phyloP scores from a whole-genome alignment of 331 rosid genomes.

The Telfairia occidentalis region DNA sequence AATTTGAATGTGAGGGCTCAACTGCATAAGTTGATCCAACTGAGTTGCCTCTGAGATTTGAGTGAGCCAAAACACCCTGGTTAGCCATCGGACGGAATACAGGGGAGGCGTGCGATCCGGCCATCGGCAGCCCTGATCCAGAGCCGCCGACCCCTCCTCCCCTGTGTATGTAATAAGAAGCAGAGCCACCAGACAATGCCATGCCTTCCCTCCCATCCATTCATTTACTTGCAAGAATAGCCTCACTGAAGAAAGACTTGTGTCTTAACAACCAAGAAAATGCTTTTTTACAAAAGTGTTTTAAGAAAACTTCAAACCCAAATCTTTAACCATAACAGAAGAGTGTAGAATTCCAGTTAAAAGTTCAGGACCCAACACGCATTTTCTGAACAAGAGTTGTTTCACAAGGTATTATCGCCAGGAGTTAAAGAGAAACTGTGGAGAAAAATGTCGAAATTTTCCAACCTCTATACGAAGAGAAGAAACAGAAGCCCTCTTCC shows the following conservation, averaged over 20 bases:
- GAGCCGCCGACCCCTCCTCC: constrained; percentile 70
- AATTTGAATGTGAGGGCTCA: constrained; percentile 14
- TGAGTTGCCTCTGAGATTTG: constrained; percentile 40
- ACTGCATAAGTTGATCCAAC: constrained; percentile 34
- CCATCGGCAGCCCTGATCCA: constrained; percentile 35
- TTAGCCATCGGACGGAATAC: constrained; percentile 62
- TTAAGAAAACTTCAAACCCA: background rate
- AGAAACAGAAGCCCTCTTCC: constrained; percentile 7
- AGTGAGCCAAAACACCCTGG: constrained; percentile 39
- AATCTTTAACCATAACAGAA: constrained; percentile 10
- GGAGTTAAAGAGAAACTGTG: background rate
- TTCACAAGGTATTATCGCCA: background rate
- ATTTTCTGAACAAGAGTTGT: background rate
- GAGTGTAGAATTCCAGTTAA: background rate
- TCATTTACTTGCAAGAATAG: constrained; percentile 46
- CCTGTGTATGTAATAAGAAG: constrained; percentile 76
- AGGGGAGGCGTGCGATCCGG: constrained; percentile 45
- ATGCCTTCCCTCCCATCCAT: constrained; percentile 96
- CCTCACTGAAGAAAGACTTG: constrained; percentile 11
- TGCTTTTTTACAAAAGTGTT: background rate
- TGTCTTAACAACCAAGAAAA: constrained; percentile 13
- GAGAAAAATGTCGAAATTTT: background rate
- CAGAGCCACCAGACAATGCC: constrained; percentile 71
- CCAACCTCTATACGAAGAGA: background rate
- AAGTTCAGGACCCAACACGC: background rate